These are phyloP conservation scores for Pseudogymnoascus sp. DNA, from an alignment of 2,329 filamentous ascomycete species.

Conservation along the genomic window DNA sequence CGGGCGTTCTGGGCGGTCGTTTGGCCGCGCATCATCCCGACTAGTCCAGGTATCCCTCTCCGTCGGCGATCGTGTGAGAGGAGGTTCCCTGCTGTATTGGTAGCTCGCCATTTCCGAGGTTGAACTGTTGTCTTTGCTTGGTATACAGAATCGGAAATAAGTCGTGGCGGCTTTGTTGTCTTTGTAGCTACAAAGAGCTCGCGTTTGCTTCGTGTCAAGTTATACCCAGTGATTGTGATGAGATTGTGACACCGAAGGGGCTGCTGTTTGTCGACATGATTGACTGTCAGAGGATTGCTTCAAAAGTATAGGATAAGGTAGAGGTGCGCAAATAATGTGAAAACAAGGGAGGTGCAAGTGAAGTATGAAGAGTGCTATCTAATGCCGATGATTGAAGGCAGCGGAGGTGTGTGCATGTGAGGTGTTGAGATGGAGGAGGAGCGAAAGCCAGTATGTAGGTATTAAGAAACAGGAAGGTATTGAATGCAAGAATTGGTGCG, in stretches of 20 bases:
- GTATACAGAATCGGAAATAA: conserved; percentile 3
- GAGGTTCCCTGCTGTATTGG: conserved; percentile 23
- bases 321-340: conserved; percentile 9
- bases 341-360: conserved; percentile 9
- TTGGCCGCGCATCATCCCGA: conserved; percentile 23
- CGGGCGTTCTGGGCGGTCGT: conserved; percentile 38
- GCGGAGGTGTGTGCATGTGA: conserved; percentile 8
- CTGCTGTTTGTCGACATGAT: conserved; percentile 33
- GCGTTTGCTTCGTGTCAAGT: conserved; percentile 26
- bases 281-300: conserved; percentile 32
- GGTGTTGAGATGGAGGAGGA: conserved; percentile 8
- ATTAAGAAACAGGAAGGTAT: conserved; percentile 7
- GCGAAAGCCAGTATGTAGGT: conserved; percentile 4
- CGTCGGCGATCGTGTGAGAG: conserved; percentile 27
- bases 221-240: conserved; percentile 25
- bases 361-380: conserved; percentile 10
- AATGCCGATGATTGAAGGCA: conserved; percentile 7
- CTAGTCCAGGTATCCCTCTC: conserved; percentile 30
- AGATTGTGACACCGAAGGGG: conserved; percentile 22
- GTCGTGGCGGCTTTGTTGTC: not conserved
- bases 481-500: conserved; percentile 10
- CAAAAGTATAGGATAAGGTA: conserved; percentile 19
- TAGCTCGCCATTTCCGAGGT: conserved; percentile 7
- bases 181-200: conserved; percentile 9
- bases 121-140: not conserved